phyloP scores from a whole-genome alignment of 805 yeast species.

The Helenozyma rhizophorensis region DNA sequence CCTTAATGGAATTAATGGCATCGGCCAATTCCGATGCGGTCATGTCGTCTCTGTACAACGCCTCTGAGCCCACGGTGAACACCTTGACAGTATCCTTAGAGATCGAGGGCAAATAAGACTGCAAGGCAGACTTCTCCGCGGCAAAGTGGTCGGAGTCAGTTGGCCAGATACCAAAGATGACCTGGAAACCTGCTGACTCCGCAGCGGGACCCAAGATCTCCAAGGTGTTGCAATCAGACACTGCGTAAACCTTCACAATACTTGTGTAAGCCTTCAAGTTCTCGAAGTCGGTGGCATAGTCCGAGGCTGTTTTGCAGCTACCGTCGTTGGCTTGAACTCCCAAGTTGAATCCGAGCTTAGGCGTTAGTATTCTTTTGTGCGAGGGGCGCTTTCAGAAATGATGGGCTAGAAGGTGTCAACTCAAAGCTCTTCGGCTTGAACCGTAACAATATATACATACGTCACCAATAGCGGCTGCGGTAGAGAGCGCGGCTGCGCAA shows the following conservation, averaged over 20 bases:
- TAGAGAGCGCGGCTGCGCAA: slow-evolving; percentile 45
- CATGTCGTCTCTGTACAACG: slow-evolving; percentile 85
- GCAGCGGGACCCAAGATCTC: slow-evolving; percentile 83
- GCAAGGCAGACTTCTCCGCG: slow-evolving; percentile 71
- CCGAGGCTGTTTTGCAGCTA: slow-evolving; percentile 68
- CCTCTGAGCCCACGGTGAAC: slow-evolving; percentile 92
- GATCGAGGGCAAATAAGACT: slow-evolving; percentile 64
- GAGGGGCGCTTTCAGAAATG: too few relatives aligned
- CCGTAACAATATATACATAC: slow-evolving; percentile 34
- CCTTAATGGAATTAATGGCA: slow-evolving; percentile 60
- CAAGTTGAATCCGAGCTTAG: slow-evolving; percentile 49
- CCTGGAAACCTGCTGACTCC: slow-evolving; percentile 67
- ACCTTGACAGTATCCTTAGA: slow-evolving; percentile 67
- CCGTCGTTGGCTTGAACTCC: slow-evolving; percentile 78
- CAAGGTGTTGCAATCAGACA: slow-evolving; percentile 90
- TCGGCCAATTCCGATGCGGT: slow-evolving; percentile 70
- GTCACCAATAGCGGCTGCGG: slow-evolving; percentile 57
- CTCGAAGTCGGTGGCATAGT: slow-evolving; percentile 66
- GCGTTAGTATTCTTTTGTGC: slow-evolving; percentile 9
- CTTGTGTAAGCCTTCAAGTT: slow-evolving; percentile 54
- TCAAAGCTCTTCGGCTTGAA: too few relatives aligned
- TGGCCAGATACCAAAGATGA: slow-evolving; percentile 92
- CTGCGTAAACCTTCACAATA: slow-evolving; percentile 82
- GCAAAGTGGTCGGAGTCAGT: slow-evolving; percentile 73
- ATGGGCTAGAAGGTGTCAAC: too few relatives aligned